Base-by-base conservation (phyloP, 345 rosid species). In the Dovyalis caffra region DNA sequence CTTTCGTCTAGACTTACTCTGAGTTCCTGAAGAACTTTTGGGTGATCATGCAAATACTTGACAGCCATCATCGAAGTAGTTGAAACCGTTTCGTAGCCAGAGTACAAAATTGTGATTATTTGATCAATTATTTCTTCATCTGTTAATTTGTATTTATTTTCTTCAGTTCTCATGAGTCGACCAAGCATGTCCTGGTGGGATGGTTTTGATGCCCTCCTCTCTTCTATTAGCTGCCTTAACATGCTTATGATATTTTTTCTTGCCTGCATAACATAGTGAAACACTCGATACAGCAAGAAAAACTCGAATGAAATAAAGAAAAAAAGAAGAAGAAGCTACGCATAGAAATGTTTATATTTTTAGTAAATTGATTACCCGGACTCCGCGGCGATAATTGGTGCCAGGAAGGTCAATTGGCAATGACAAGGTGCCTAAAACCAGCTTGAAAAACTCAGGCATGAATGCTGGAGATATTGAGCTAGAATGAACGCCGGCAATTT, bases 31-130 rank as follows among this genome's bases (percentile, higher is more conserved):
- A 93, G 98, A 72, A 78, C 90, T 65, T 58, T 73, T 0, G 97
- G 94, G 76, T 90, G 86, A 78, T 93, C 98, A 77, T 86, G 87
- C 37, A 91, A 89, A 68, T 86, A 93, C 79, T 91, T 91, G 79
- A 93, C 71, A 21, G 97, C 88, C 97, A 91, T 93, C 97, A 91
- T 91, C 37, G 90, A 71, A 8, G 97, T 93, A 4, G 89, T 85
- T 4, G 98, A 93, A 61, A 93, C 91, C 9, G 97, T 93, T 78
- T 93, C 97, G 43, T 89, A 93, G 21, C 96, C 94, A 0, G 98
- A 90, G 73, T 93, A 88, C 61, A 91, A 66, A 47, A 93, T 84
- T 12, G 97, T 86, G 20, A 93, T 90, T 0, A 87, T 79, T 78
- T 88, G 98, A 78, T 93, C 98, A 31, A 87, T 69, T 51, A 88